Conservation (phyloP, 257 asterid species). For the Solanum gracilifrons region DNA sequence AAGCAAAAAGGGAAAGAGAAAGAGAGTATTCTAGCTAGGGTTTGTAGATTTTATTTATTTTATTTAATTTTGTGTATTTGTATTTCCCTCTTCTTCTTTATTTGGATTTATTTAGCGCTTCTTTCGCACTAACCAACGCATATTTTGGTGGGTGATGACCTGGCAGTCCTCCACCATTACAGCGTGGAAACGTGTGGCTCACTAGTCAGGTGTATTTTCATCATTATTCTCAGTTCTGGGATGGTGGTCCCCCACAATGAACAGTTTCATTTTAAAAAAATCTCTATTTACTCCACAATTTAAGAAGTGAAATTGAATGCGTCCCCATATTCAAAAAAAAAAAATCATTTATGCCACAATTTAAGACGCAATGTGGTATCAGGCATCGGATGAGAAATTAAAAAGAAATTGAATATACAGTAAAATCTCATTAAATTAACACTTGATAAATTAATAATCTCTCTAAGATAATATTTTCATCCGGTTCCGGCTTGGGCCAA, state of each 20-base stretch:
- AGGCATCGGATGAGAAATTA: rapidly evolving
- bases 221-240: not conserved
- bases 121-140: conserved; percentile 10
- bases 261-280: not conserved
- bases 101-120: not conserved
- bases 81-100: not conserved
- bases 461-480: no score
- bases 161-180: not conserved
- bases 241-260: not conserved
- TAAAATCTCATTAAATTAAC: rapidly evolving
- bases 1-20: not conserved
- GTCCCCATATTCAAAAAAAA: no score
- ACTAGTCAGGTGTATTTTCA: not conserved
- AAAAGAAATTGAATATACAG: no score
- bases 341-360: no score
- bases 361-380: no score
- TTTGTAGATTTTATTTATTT: not conserved
- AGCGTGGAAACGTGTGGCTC: not conserved
- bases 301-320: no score
- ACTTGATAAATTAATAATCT: no score
- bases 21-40: not conserved
- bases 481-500: no score
- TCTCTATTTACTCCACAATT: not conserved
- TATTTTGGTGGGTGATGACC: conserved; percentile 11
- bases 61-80: not conserved